phyloP scores from a whole-genome alignment of 2,329 filamentous ascomycete genomes.

The Xylariaceae sp. region DNA sequence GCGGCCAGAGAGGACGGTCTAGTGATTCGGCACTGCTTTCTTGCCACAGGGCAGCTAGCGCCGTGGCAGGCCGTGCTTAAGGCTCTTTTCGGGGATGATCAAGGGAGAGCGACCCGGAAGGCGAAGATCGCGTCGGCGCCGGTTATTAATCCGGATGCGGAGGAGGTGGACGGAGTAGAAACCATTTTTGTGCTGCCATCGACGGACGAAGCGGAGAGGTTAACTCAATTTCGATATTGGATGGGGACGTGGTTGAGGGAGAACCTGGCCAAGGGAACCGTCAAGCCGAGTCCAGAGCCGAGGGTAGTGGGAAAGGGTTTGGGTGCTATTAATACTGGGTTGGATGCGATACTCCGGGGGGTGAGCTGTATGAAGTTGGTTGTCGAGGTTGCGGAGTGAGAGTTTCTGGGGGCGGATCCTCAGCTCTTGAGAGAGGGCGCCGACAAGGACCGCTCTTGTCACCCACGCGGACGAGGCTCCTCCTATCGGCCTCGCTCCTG shows the following conservation, averaged over 20 bases:
- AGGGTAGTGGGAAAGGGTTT: conserved; percentile 48
- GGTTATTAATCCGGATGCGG: conserved; percentile 39
- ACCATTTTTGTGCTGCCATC: conserved; percentile 49
- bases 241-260: conserved; percentile 47
- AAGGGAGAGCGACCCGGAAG: conserved; percentile 13
- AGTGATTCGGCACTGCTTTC: conserved; percentile 49
- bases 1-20: conserved; percentile 47
- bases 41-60: conserved; percentile 47
- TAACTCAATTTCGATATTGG: conserved; percentile 49
- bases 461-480: no score
- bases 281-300: conserved; percentile 49
- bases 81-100: conserved; percentile 34
- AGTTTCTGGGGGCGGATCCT: no score
- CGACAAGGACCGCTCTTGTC: no score
- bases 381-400: conserved; percentile 45
- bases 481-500: no score
- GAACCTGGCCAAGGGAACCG: conserved; percentile 40
- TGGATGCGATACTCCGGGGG: conserved; percentile 45
- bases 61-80: conserved; percentile 48
- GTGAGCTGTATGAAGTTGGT: conserved; percentile 53
- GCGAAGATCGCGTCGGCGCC: conserved; percentile 50
- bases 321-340: conserved; percentile 46
- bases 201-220: conserved; percentile 41
- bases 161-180: conserved; percentile 44
- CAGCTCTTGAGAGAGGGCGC: no score